Evolutionary conservation across 345 rosid genomes (phyloP).

Genomic region (Streptanthus diversifolius): DNA sequence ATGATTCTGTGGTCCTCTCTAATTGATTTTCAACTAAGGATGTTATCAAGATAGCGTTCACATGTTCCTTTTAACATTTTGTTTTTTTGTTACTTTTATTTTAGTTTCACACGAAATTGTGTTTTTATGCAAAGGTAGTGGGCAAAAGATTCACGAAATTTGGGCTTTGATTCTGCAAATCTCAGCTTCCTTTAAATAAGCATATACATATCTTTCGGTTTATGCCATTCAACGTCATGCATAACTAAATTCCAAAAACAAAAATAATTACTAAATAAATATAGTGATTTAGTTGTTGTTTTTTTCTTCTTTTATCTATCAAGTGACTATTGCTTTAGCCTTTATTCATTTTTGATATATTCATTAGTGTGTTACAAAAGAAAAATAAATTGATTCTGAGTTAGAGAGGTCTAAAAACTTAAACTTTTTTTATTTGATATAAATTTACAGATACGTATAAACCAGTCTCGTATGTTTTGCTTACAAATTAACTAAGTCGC

Average conservation of each 20-base stretch:
- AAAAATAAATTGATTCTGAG: neutral
- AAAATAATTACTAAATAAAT: neutral
- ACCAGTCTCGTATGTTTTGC: no score
- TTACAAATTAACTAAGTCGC: no score
- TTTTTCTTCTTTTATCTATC: neutral
- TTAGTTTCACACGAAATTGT: neutral
- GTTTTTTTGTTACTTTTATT: neutral
- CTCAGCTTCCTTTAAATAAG: constrained; percentile 34
- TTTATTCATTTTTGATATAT: neutral
- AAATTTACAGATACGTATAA: no score
- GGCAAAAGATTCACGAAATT: constrained; percentile 35
- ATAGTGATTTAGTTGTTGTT: neutral
- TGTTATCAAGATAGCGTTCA: constrained; percentile 31
- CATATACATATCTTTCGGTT: constrained; percentile 23
- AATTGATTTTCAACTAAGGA: constrained; percentile 25
- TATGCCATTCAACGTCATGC: constrained; percentile 21
- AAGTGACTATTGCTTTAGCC: neutral
- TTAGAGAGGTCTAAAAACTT: neutral
- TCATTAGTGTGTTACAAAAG: neutral
- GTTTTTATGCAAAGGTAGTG: constrained; percentile 26
- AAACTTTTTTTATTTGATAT: no score
- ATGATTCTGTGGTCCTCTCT: constrained; percentile 34
- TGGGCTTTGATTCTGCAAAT: constrained; percentile 37
- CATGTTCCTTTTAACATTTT: constrained; percentile 6
- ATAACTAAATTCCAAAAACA: neutral